Conservation (phyloP, 352 stramenopile species). For the Pythium sp. region DNA sequence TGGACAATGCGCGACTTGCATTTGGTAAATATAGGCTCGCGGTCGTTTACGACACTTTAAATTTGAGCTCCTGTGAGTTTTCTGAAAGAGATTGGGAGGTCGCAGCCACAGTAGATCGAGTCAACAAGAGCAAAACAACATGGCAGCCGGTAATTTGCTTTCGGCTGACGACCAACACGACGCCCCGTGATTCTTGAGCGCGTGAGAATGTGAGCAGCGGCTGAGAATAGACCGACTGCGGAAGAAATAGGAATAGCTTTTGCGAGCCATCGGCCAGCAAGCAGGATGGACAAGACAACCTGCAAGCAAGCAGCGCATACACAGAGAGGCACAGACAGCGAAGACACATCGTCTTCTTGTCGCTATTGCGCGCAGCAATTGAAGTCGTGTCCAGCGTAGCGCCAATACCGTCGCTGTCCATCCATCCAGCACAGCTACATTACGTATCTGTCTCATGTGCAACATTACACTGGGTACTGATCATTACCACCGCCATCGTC, state of each 20-base stretch:
- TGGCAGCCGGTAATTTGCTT: background rate
- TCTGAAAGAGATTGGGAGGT: too few relatives aligned
- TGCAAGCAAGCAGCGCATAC: background rate
- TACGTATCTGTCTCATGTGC: background rate
- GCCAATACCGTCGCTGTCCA: background rate
- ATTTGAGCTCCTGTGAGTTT: background rate
- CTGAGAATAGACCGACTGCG: background rate
- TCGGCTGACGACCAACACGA: background rate
- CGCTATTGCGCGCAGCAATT: background rate
- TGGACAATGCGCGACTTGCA: slow-evolving; percentile 10
- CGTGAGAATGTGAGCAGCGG: background rate
- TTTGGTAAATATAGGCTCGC: slow-evolving; percentile 16
- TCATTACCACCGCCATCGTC: background rate
- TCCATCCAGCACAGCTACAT: slow-evolving; percentile 6
- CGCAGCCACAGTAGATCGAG: too few relatives aligned
- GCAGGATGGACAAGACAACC: background rate
- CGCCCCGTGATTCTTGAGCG: background rate
- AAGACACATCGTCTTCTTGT: background rate
- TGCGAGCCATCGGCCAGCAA: background rate
- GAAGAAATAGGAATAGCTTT: background rate
- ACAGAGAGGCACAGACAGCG: background rate
- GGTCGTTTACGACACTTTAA: background rate
- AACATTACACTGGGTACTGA: background rate
- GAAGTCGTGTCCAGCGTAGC: background rate
- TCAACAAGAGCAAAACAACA: background rate